phyloP scores from a whole-genome alignment of 768 basidiomycete species.

The Leccinum disarticulatum region DNA sequence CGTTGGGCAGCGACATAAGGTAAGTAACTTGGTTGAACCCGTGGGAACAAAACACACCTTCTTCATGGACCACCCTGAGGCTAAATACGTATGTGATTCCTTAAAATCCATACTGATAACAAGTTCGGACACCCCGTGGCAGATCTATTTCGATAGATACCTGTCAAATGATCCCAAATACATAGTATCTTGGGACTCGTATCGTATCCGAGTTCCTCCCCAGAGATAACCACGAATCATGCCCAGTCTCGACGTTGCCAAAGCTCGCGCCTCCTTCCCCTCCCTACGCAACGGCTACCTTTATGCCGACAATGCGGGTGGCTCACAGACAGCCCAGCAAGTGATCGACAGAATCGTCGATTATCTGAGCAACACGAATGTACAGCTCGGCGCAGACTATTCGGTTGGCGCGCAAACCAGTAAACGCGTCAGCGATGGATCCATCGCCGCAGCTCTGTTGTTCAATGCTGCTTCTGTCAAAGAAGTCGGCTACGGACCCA shows the following conservation, averaged over 20 bases:
- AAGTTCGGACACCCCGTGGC: no score
- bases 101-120: no score
- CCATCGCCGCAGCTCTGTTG: slow-evolving; percentile 51
- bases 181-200: background rate
- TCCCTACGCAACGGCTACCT: slow-evolving; percentile 57
- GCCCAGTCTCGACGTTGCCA: slow-evolving; percentile 43
- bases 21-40: no score
- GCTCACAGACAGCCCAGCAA: slow-evolving; percentile 58
- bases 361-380: slow-evolving; percentile 72
- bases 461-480: slow-evolving; percentile 62
- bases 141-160: no score
- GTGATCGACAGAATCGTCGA: slow-evolving; percentile 62
- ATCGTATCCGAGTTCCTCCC: background rate
- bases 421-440: slow-evolving; percentile 49
- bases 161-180: slow-evolving; percentile 6
- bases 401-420: slow-evolving; percentile 54
- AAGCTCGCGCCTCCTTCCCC: slow-evolving; percentile 63
- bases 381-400: slow-evolving; percentile 72
- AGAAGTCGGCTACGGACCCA: slow-evolving; percentile 67
- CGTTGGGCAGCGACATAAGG: no score
- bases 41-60: no score
- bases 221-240: slow-evolving; percentile 5
- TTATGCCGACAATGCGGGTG: slow-evolving; percentile 77
- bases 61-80: no score
- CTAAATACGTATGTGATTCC: no score